Conservation (phyloP, 1,284 basidiomycete genomes). For the Trichosporon coremiiforme region DNA sequence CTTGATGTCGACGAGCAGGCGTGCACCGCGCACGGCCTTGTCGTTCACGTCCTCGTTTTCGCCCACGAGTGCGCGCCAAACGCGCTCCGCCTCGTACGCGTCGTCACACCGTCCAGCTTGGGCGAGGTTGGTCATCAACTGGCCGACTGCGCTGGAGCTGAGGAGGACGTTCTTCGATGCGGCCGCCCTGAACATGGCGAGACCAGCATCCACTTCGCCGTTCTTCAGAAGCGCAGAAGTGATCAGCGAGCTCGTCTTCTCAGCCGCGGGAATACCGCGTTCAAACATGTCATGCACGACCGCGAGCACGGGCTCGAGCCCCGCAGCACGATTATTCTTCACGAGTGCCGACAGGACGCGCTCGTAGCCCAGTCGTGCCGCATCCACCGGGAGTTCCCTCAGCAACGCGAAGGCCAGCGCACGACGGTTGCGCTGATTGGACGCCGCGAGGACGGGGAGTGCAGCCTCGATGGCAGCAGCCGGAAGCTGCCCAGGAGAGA, state of each 20-base stretch:
- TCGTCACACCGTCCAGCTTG: slow-evolving; percentile 30
- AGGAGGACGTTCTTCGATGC: slow-evolving; percentile 20
- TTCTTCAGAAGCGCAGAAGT: slow-evolving; percentile 33
- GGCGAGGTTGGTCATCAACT: slow-evolving; percentile 42
- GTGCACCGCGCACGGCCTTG: slow-evolving; percentile 41
- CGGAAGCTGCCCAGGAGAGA: slow-evolving; percentile 29
- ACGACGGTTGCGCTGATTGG: slow-evolving; percentile 26
- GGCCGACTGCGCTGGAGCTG: slow-evolving; percentile 37
- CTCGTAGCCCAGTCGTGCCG: slow-evolving; percentile 25
- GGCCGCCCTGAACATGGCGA: slow-evolving; percentile 33
- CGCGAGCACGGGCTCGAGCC: slow-evolving; percentile 31
- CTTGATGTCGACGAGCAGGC: slow-evolving; percentile 40
- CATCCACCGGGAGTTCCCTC: slow-evolving; percentile 1
- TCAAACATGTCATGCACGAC: slow-evolving; percentile 38
- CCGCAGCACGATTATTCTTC: slow-evolving; percentile 21
- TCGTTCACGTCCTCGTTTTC: slow-evolving; percentile 28
- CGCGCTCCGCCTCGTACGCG: slow-evolving; percentile 35
- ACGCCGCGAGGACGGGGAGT: slow-evolving; percentile 32
- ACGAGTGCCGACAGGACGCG: slow-evolving; percentile 32
- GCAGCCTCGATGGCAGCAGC: slow-evolving; percentile 25
- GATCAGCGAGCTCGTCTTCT: slow-evolving; percentile 33
- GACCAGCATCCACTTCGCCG: slow-evolving; percentile 32
- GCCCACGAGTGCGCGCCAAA: slow-evolving; percentile 32
- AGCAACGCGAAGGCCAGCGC: slow-evolving; percentile 26
- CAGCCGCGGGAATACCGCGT: slow-evolving; percentile 27